Evolutionary conservation across 1,139 yeast genomes (phyloP).

Genomic region (Hemisphaericaspora subhashii): DNA sequence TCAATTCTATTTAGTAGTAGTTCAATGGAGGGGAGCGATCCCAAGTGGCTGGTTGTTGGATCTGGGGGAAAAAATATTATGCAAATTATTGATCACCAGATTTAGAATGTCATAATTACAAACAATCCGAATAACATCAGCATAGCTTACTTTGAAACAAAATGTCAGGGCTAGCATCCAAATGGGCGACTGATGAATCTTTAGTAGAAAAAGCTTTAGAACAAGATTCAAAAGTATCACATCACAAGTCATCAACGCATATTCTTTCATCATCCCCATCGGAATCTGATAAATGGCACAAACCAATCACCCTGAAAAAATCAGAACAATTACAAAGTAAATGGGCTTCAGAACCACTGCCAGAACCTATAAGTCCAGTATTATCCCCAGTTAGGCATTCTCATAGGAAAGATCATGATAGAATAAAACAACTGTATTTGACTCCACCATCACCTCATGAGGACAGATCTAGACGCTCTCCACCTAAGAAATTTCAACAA

Average conservation of each 20-base stretch:
- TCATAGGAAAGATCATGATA: constrained; percentile 1
- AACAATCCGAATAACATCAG: too few species aligned
- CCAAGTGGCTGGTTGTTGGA: too few species aligned
- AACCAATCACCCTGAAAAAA: constrained; percentile 15
- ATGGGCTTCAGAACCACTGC: constrained; percentile 18
- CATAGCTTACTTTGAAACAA: too few species aligned
- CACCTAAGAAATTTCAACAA: not conserved
- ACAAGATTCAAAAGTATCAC: constrained; percentile 19
- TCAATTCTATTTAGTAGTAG: too few species aligned
- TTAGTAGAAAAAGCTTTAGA: constrained; percentile 24
- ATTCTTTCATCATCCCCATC: constrained; percentile 3
- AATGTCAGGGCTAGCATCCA: constrained; percentile 37
- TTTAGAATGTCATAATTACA: too few species aligned
- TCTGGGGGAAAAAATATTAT: too few species aligned
- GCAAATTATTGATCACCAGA: too few species aligned
- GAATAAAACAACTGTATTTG: constrained; percentile 6
- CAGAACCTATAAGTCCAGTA: constrained; percentile 5
- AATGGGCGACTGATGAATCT: constrained; percentile 38
- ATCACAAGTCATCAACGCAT: constrained; percentile 1
- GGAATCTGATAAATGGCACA: constrained; percentile 13
- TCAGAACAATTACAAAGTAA: constrained; percentile 13
- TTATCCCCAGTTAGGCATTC: not conserved
- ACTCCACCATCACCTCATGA: constrained; percentile 11
- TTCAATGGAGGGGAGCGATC: too few species aligned
- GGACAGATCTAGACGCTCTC: not conserved